Evolutionary conservation across 2,329 filamentous ascomycete species (phyloP), one percentile per base, ranked within the genome.

Genomic region (Orbilia brochopaga): DNA sequence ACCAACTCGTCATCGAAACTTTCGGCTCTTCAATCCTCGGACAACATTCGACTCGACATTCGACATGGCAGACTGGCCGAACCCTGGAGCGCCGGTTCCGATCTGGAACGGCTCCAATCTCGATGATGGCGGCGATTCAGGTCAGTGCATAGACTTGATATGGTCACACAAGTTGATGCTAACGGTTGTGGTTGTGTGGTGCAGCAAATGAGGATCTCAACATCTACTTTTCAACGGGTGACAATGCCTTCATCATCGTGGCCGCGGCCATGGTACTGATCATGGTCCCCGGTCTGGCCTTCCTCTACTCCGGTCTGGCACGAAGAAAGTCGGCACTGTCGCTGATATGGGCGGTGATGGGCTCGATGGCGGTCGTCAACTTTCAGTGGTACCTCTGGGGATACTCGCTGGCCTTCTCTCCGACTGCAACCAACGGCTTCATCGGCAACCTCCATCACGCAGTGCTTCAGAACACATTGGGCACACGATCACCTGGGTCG

Each of bases 321-420:
- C 89, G 94, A 75, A 87, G 94, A 84, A 99, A 99, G 83, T 97
- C 94, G 3, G 94, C 94, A 30, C 85, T 99, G 48, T 96, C 92
- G 74, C 89, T 97, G 84, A 94, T 99, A 78, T 97, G 92, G 91
- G 92, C 93, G 13, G 92, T 90, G 82, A 95, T 99, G 90, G 93
- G 90, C 80, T 94, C 92, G 52, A 90, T 90, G 79, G 92, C 90
- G 53, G 88, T 97, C 78, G 85, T 97, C 79, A 89, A 90, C 64
- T 97, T 99, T 83, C 94, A 99, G 82, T 99, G 94, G 94, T 97
- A 97, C 79, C 97, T 99, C 80, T 97, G 94, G 93, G 94, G 94
- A 40, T 99, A 96, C 81, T 96, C 93, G 13, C 84, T 99, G 73
- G 92, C 93, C 58, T 97, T 97, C 81, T 94, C 90, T 78, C 84